phyloP scores from a whole-genome alignment of 2,329 filamentous ascomycete genomes.

The Xylariaceae sp. region DNA sequence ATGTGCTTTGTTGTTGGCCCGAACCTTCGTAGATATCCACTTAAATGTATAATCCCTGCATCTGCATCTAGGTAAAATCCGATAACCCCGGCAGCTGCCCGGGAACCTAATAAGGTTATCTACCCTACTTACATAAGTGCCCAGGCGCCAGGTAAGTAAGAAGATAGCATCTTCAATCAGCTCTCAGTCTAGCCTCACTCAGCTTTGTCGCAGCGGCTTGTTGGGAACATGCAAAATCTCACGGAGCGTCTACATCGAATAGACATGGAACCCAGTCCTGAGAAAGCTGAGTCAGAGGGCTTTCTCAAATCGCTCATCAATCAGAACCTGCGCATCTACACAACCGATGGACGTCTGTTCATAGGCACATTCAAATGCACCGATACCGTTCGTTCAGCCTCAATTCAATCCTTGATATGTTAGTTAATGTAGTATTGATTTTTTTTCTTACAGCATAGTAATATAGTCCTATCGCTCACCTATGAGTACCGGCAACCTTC shows the following conservation, averaged over 20 bases:
- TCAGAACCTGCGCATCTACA: conserved; percentile 77
- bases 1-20: too few species aligned
- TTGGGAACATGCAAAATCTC: conserved; percentile 16
- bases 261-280: conserved; percentile 32
- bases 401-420: not conserved
- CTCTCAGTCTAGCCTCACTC: too few species aligned
- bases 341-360: conserved; percentile 85
- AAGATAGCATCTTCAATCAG: not conserved
- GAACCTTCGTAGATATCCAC: too few species aligned
- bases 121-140: too few species aligned
- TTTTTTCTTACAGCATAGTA: conserved; percentile 67
- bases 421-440: conserved; percentile 4
- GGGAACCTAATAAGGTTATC: too few species aligned
- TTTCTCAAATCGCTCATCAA: conserved; percentile 71
- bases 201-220: conserved; percentile 3
- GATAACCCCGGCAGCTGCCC: too few species aligned
- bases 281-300: conserved; percentile 54
- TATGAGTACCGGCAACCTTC: conserved; percentile 87
- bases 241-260: conserved; percentile 11
- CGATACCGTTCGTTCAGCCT: conserved; percentile 67
- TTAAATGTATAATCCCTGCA: too few species aligned
- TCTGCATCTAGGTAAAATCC: too few species aligned
- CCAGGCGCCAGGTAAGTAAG: not conserved
- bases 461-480: conserved; percentile 82
- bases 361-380: conserved; percentile 93